Base-by-base conservation (phyloP, 208 protist species). In the Leishmania gerbilli region DNA sequence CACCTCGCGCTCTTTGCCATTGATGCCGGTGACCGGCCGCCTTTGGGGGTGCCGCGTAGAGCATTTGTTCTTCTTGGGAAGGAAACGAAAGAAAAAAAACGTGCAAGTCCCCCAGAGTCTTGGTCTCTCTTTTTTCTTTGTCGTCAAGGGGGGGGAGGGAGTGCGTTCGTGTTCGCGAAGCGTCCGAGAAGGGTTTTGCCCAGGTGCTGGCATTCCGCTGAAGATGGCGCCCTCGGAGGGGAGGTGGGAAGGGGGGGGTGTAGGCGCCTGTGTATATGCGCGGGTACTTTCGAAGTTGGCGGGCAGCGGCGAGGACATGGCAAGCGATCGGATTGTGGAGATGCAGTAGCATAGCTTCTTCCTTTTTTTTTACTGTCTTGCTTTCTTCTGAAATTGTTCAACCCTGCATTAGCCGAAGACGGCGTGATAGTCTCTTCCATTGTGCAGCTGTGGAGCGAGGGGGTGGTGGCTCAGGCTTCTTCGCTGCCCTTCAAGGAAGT, bases 291-390 rank as follows among this genome's bases (percentile, higher is more conserved):
- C 11, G 31, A 45, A 27, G 17, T n/a, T 21, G 40, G 67, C 58
- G 19, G 24, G 40, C 24, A 27, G 27, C 40, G 49, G 37, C 21
- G 21, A 47, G 67, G 37, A 17, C 11, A 49, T 71, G 37, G 0
- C 42, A 21, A 47, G 2, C 24, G 67, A 47, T 45, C 31, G 21
- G 13, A 24, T 64, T n/a, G 17, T 49, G 17, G 24, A 4, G 40
- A 15, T 15, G 67, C 67, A n/a, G 21, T 71, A n/a, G 42, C 21
- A 27, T 34, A 24, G 47, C 34, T 75, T 42, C 24, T 31, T 56
- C 45, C 68, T 42, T 69, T 76, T 75, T 76, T 75, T 72, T 77
- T 55, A 49, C 68, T 15, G 5, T 13, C 27, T 15, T 56, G 24
- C 34, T 64, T 77, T 24, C 42, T 27, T 47, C 21, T 76, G 69